These are phyloP conservation scores for Xylariales sp. DNA, from an alignment of 2,329 filamentous ascomycete species.

Conservation along the genomic window DNA sequence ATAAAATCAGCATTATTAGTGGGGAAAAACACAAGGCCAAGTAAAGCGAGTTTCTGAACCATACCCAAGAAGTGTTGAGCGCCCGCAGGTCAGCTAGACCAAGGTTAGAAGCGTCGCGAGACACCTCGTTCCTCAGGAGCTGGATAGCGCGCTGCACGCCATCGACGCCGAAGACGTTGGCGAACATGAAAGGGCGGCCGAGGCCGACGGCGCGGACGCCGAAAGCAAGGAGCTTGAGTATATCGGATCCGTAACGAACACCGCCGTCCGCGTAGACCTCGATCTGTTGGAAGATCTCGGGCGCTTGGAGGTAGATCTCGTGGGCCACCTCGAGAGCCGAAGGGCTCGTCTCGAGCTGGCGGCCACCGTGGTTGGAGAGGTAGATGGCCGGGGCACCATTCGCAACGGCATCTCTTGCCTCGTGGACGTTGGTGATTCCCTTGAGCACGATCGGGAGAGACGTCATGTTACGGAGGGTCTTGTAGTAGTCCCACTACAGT, in stretches of 20 bases:
- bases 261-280: slow-evolving; percentile 52
- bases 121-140: slow-evolving; percentile 59
- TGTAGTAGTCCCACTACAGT: slow-evolving; percentile 46
- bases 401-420: slow-evolving; percentile 47
- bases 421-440: slow-evolving; percentile 51
- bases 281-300: slow-evolving; percentile 48
- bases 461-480: slow-evolving; percentile 39
- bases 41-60: neutral
- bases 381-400: slow-evolving; percentile 49
- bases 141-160: slow-evolving; percentile 57
- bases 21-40: neutral
- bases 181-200: slow-evolving; percentile 60
- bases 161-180: slow-evolving; percentile 58
- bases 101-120: slow-evolving; percentile 47
- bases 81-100: slow-evolving; percentile 46
- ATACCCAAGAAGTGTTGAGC: slow-evolving; percentile 21
- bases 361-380: slow-evolving; percentile 53
- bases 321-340: slow-evolving; percentile 49
- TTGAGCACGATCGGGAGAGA: slow-evolving; percentile 41
- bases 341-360: slow-evolving; percentile 49
- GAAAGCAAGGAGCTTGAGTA: slow-evolving; percentile 51
- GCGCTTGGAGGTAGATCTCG: slow-evolving; percentile 47
- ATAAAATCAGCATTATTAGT: slow-evolving; percentile 9
- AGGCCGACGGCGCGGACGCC: slow-evolving; percentile 54
- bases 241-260: slow-evolving; percentile 51